Base-by-base conservation (phyloP, 768 basidiomycete species). In the Macrolepiota dolichaula region DNA sequence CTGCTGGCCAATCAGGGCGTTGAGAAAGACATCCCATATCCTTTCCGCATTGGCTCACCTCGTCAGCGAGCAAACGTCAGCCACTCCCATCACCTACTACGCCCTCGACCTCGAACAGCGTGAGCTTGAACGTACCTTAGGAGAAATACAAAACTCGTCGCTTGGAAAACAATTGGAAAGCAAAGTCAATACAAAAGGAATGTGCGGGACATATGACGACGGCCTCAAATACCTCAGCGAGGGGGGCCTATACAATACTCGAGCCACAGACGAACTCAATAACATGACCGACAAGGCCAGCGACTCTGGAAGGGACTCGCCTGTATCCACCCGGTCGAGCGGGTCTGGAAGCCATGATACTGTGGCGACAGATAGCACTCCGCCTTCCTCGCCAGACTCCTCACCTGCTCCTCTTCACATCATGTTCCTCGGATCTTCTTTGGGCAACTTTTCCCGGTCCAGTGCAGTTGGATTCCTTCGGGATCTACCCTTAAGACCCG, bases 71-170 rank as follows among this genome's bases (percentile, higher is more conserved):
- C 63, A 66, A 4, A 70, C 69, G 11, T 35, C 32, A 22, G 57
- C 71, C 1, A 74, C 85, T 2, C 84, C 87, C 1, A 85, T 90
- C 68, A 90, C 85, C 1, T 96, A 95, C 71, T 93, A 91, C 76
- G 94, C 96, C 19, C 89, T 99, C 55, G 97, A 98, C 70, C 85
- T 98, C 32, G 94, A 97, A 71, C 81, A 88, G 65, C 85, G 82
- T 51, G 95, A 97, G 69, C 85, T 98, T 25, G 82, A 86, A 61
- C 87, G 94, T 36, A 91, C 93, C 7, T 82, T 98, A 25, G 74
- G 75, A 19, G 78, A 86, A 66, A 86, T 99, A 63, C 71, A 81
- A 53, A 66, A 70, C 13, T 91, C 90, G 12, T 80, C 84, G 12
- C 75, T 89, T 36, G 92, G 92, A 29, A 66, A 75, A 10, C 72